phyloP scores from a whole-genome alignment of 2,329 filamentous ascomycete species.

The Pseudogymnoascus sp. region DNA sequence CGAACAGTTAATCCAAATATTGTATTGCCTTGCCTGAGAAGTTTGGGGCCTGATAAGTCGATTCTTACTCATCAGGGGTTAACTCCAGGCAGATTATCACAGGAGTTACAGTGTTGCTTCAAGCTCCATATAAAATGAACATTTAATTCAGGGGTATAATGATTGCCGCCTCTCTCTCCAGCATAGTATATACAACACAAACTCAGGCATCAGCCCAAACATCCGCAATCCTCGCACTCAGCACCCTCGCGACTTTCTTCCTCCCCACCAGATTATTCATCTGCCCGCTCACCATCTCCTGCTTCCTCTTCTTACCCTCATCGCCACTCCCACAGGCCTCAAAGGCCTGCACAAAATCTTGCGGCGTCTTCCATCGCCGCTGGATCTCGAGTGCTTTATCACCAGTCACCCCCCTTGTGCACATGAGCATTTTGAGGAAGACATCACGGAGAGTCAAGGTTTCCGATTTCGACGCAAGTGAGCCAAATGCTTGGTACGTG shows the following conservation, averaged over 20 bases:
- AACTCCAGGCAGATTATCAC: neutral
- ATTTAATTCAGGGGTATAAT: neutral
- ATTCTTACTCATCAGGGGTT: neutral
- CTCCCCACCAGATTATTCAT: conserved; percentile 55
- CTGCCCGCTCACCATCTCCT: conserved; percentile 51
- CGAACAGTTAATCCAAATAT: neutral
- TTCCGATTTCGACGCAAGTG: conserved; percentile 67
- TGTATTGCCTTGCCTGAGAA: neutral
- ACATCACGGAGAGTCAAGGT: conserved; percentile 66
- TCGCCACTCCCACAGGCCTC: conserved; percentile 42
- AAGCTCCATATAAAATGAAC: neutral
- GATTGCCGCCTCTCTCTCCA: neutral
- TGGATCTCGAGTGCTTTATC: conserved; percentile 77
- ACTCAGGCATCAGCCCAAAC: conserved; percentile 55
- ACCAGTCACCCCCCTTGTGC: conserved; percentile 64
- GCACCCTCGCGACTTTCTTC: conserved; percentile 58
- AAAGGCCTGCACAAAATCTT: conserved; percentile 64
- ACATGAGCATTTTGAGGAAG: conserved; percentile 82
- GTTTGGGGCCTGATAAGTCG: neutral
- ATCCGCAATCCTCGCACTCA: conserved; percentile 65
- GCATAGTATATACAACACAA: neutral
- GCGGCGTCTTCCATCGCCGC: conserved; percentile 67
- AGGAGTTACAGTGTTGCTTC: neutral
- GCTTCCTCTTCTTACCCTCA: conserved; percentile 46
- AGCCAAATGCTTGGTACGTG: conserved; percentile 64